Base-by-base conservation (phyloP, 2,329 filamentous ascomycete genomes). In the Neospermospora avenae region DNA sequence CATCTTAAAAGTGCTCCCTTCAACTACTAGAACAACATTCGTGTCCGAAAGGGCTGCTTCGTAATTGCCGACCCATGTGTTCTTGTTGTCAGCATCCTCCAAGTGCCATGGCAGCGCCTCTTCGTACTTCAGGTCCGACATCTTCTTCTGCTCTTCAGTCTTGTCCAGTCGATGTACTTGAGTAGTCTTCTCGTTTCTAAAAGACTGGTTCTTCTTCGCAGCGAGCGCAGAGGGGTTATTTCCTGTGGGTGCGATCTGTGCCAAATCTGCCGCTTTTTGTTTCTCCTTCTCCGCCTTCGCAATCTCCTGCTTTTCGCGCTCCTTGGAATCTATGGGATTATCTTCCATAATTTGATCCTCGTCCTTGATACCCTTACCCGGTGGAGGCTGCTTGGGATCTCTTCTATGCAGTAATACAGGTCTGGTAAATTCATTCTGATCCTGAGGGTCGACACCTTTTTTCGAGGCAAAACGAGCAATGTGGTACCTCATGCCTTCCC, bases 61-160 rank as follows among this genome's bases (percentile, higher is more conserved):
- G 68, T 98, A 97, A 59, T 87, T 89, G 46, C 93, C 95, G 35
- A 95, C 87, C 91, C 93, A 98, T 2, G 90, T 89, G 69, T 96
- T 93, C 74, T 93, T 96, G 65, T 92, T 91, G 70, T 99, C 93
- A 42, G 93, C 96, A 73, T 99, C 95, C 73, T 99, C 95, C 37
- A 99, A 76, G 73, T 97, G 93, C 95, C 95, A 99, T 5, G 95
- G 95, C 53, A 97, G 79, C 3, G 93, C 91, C 74, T 99, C 95
- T 73, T 98, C 95, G 67, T 98, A 99, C 64, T 93, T 88, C 76
- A 85, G 85, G 59, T 85, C 84, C 0, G 81, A 80, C 60, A 86
- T 82, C 78, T 81, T 96, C 81, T 83, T 95, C 78, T 77, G 82
- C 1, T 85, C 86, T 71, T 86, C 84, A 5, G 83, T 82, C 57